Conservation (phyloP, 2,329 filamentous ascomycete genomes). For the Fusarium sp. region DNA sequence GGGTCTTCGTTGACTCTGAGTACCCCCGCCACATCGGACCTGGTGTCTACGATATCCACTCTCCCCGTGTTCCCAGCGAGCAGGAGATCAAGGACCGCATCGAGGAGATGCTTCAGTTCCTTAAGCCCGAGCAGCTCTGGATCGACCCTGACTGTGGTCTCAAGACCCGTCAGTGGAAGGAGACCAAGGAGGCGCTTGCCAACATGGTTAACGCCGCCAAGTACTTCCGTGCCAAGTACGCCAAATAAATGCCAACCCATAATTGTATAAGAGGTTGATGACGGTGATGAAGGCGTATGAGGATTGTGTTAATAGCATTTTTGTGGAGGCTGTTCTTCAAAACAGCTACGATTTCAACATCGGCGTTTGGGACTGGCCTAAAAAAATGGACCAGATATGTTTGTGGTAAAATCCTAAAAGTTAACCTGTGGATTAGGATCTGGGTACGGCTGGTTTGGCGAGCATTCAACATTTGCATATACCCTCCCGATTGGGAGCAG, state of each 20-base stretch:
- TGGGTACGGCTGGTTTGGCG: constrained; percentile 47
- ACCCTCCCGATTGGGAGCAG: constrained; percentile 48
- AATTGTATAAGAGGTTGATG: constrained; percentile 32
- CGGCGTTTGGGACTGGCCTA: constrained; percentile 60
- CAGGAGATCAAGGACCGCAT: constrained; percentile 98
- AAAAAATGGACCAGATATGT: constrained; percentile 51
- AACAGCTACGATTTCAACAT: constrained; percentile 68
- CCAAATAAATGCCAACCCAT: constrained; percentile 58
- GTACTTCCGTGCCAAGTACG: constrained; percentile 91
- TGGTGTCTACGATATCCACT: constrained; percentile 99
- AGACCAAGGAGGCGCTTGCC: constrained; percentile 94
- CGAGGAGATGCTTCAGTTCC: constrained; percentile 96
- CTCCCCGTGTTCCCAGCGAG: constrained; percentile 94
- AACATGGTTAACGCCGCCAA: constrained; percentile 99
- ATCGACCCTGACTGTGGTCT: constrained; percentile 99
- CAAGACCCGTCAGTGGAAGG: constrained; percentile 98
- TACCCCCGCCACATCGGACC: constrained; percentile 99
- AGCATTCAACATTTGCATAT: constrained; percentile 56
- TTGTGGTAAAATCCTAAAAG: constrained; percentile 51
- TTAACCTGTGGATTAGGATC: constrained; percentile 48
- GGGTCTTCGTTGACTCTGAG: constrained; percentile 96
- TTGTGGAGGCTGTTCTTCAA: constrained; percentile 50
- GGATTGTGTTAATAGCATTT: constrained; percentile 47
- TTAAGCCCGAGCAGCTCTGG: constrained; percentile 99
- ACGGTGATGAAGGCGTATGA: constrained; percentile 32